Evolutionary conservation across 1,284 basidiomycete genomes (phyloP), one percentile per base, ranked within the genome.

Genomic region (Moniliella sp.): DNA sequence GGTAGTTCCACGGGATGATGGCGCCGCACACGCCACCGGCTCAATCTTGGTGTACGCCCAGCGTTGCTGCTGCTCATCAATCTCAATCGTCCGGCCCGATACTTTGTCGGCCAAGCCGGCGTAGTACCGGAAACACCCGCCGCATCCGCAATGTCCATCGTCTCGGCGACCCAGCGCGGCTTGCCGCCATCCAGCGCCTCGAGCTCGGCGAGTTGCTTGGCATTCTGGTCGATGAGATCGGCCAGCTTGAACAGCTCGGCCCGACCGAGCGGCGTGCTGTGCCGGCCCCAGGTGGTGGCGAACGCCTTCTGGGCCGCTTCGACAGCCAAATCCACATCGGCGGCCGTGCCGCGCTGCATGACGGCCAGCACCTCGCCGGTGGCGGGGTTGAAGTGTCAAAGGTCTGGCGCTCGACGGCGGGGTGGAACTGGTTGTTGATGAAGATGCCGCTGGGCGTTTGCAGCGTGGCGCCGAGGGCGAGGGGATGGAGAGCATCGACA

Each of bases 1-100:
- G 49, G 39, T 52, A 54, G 43, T 54, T 54, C 40, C 50, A 54
- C 7, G 51, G 49, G 16, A 35, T 39, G 27, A 54, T 50, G 27
- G 49, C 37, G n/a, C 49, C 50, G 14, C 42, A 45, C 26, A 54
- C 49, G 19, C 51, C 51, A n/a, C n/a, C n/a, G n/a, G n/a, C n/a
- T n/a, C n/a, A n/a, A n/a, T n/a, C n/a, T n/a, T n/a, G n/a, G n/a
- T n/a, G n/a, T n/a, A n/a, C n/a, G n/a, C n/a, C n/a, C 49, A 46
- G 9, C 36, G 30, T 29, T 48, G 45, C 40, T 52, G 50, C 33
- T 46, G 36, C 11, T 35, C 34, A 18, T 35, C 19, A 11, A 31
- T n/a, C 17, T 35, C 34, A 8, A 35, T 35, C 11, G 34, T 35
- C 26, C 25, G 31, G 29, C 34, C 34, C 31, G 31, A 28, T 11